These are phyloP conservation scores for Sanguinoderma infundibulare DNA, from an alignment of 1,284 basidiomycete genomes.

Conservation along the genomic window DNA sequence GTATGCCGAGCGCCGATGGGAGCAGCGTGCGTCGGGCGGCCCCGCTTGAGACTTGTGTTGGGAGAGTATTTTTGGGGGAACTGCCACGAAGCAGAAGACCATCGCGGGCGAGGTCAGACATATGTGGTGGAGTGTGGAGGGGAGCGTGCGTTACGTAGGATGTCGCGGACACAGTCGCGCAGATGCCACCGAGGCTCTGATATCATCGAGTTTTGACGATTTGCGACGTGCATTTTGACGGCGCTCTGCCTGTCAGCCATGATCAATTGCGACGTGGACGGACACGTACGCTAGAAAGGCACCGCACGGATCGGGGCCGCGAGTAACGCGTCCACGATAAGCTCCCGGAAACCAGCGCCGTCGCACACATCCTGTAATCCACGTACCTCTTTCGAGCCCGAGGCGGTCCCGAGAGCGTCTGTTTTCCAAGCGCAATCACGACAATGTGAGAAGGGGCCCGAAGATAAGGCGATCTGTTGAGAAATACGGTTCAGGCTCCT, in stretches of 20 bases:
- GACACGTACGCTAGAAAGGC: no score
- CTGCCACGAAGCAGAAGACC: background rate
- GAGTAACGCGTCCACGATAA: conserved; percentile 7
- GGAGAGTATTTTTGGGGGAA: background rate
- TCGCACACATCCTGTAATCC: conserved; percentile 3
- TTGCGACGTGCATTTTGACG: background rate
- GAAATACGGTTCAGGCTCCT: background rate
- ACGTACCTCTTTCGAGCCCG: background rate
- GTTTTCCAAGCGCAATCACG: background rate
- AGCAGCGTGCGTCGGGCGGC: background rate
- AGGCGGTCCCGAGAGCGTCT: background rate
- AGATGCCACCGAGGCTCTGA: background rate
- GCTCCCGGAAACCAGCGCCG: background rate
- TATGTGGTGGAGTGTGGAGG: no score
- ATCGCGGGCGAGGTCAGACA: no score
- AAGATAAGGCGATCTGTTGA: conserved; percentile 7
- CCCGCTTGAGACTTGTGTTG: no score
- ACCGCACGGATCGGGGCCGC: conserved; percentile 1
- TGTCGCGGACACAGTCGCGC: background rate
- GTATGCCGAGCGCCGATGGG: conserved; percentile 22
- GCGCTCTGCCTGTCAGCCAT: background rate
- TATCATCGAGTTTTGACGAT: background rate
- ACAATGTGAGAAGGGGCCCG: background rate
- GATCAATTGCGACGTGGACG: background rate
- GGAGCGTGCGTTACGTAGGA: background rate